Base-by-base conservation (phyloP, 768 basidiomycete genomes). In the Pisolithus microcarpus region DNA sequence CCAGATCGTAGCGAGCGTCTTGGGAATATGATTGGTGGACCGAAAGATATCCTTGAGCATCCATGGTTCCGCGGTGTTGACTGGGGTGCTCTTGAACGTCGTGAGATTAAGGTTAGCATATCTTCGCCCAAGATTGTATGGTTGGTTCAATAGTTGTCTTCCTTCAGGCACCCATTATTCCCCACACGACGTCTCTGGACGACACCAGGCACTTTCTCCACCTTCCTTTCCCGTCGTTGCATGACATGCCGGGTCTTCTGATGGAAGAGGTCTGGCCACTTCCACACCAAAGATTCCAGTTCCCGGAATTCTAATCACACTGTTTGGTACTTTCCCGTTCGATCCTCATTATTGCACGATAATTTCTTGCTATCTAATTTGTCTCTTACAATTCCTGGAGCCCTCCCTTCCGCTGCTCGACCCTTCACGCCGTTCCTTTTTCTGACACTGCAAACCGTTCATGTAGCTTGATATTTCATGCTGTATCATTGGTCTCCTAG, bases 41-140 rank as follows among this genome's bases (percentile, higher is more conserved):
- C 93, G 4, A 83, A 90, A 56, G 95, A 96, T 68, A 82, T 98
- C 37, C 78, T 94, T 56, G 81, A 84, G 48, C 94, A 98, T 66
- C 80, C 88, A 0, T 98, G 94, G 94, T 97, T 97, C 73, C 78
- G 85, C 64, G 93, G 92, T 13, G 92, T 95, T 34, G 91, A 94
- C 61, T 95, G 92, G 92, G 83, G 80, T 52, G 87, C 88, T 3
- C 70, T 95, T 38, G 88, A 91, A 64, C 79, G 86, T 34, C 80
- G 87, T 50, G 87, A 92, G 67, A 94, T 95, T 52, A 80, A 84
- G 61, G 91, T 91, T 58, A 61, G 79, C 70, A 42, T 18, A n/a
- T 31, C 44, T 46, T 56, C 40, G 28, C n/a, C 40, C n/a, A 34
- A 37, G 28, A 51, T 28, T 23, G 31, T 26, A 37, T 9, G 45